Base-by-base conservation (phyloP, 805 yeast genomes). In the Lipomyces chichibuensis region DNA sequence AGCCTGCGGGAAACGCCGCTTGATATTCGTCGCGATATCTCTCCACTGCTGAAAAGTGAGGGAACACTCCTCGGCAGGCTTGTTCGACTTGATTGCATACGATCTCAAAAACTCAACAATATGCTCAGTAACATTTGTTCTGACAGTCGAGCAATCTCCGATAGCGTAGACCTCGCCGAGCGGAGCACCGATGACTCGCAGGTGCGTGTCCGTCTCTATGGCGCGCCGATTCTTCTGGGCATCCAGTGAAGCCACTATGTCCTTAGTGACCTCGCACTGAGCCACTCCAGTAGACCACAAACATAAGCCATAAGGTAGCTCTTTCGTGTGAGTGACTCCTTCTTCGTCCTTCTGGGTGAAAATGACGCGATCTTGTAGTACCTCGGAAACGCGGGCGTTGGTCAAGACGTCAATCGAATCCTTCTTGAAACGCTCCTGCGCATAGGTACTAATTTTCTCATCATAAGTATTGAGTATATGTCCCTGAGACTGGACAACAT, bases 251-350 rank as follows among this genome's bases (percentile, higher is more conserved):
- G 80, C 77, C 57, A 84, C 88, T 56, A 88, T 80, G 51, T 82
- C 82, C 74, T 83, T 82, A 7, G 90, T 87, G 60, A 88, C 75
- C 17, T 88, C 89, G 67, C 86, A 84, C 72, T 85, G 88, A 6
- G 89, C 85, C 52, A 88, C 90, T 67, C 92, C 92, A 0, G 92
- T 88, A 1, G 91, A 87, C 92, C 92, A 88, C 57, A 88, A 75
- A 75, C 91, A 87, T 49, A 88, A 75, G 13, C 92, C 92, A 67
- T 83, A 88, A 58, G 91, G 88, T 60, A 88, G 76, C 66, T 84
- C 83, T 74, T 83, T 85, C 17, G 60, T 57, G 53, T 59, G 71
- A 53, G 69, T 69, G 39, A 77, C 78, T 23, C 84, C 85, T 23
- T 83, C 81, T 29, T 77, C 80, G 62, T 80, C 77, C 65, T 78